These are phyloP conservation scores for Sporothrix curviconia DNA, from an alignment of 2,329 filamentous ascomycete genomes.

Conservation along the genomic window DNA sequence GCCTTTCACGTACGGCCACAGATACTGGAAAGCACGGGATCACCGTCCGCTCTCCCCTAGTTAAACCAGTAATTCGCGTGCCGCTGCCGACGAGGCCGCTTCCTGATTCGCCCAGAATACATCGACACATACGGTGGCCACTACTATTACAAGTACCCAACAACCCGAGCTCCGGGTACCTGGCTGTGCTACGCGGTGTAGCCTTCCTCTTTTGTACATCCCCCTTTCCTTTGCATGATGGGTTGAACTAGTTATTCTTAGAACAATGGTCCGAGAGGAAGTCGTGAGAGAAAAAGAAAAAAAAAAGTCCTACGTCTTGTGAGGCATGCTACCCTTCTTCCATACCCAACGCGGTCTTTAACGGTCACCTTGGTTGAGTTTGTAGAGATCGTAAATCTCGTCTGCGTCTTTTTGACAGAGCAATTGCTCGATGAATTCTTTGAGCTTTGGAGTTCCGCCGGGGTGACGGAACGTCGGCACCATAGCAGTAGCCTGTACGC, in stretches of 20 bases:
- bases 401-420: neutral
- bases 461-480: neutral
- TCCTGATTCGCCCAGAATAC: neutral
- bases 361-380: neutral
- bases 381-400: neutral
- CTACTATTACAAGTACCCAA: neutral
- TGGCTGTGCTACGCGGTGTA: neutral
- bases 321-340: neutral
- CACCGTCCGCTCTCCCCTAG: too few species aligned
- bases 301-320: neutral
- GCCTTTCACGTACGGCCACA: too few species aligned
- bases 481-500: neutral
- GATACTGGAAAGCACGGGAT: too few species aligned
- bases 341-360: too few species aligned
- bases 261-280: neutral
- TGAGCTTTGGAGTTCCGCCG: neutral
- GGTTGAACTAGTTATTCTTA: neutral
- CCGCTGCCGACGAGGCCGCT: neutral
- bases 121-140: neutral
- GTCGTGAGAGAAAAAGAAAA: neutral
- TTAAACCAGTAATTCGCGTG: neutral
- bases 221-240: neutral
- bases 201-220: slow-evolving; percentile 1
- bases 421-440: neutral
- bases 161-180: neutral